Conservation (phyloP, 208 protist species). For the Acanthamoeba culbertsoni region DNA sequence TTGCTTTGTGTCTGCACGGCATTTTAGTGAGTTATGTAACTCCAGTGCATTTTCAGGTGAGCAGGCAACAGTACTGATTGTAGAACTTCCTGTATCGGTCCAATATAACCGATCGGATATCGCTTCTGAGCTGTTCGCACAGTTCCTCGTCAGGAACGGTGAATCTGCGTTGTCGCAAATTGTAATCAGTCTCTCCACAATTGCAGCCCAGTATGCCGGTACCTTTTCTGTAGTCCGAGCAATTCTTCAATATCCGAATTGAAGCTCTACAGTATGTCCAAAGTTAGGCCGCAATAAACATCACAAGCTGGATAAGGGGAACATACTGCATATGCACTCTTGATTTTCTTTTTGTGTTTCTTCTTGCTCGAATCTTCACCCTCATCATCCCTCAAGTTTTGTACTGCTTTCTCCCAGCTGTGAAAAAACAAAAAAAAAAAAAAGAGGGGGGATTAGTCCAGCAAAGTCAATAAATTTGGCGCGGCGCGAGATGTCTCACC, state of each 20-base stretch:
- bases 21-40: background rate
- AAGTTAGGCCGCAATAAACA: background rate
- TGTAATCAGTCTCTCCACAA: no score
- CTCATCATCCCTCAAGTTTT: background rate
- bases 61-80: background rate
- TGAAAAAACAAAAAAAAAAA: background rate
- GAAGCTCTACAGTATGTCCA: background rate
- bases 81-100: background rate
- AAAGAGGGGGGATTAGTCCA: background rate
- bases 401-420: background rate
- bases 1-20: background rate
- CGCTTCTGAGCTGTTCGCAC: slow-evolving; percentile 5
- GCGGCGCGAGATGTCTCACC: background rate
- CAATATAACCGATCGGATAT: background rate
- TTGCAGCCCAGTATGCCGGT: no score
- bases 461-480: background rate
- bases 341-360: slow-evolving; percentile 53
- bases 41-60: background rate
- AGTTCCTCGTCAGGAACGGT: background rate
- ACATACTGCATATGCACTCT: background rate
- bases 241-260: slow-evolving; percentile 28
- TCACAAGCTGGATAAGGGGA: background rate
- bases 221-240: background rate
- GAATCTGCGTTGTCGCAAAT: background rate
- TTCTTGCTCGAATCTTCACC: background rate